Base-by-base conservation (phyloP, 257 asterid genomes). In the Penstemon newberryi region DNA sequence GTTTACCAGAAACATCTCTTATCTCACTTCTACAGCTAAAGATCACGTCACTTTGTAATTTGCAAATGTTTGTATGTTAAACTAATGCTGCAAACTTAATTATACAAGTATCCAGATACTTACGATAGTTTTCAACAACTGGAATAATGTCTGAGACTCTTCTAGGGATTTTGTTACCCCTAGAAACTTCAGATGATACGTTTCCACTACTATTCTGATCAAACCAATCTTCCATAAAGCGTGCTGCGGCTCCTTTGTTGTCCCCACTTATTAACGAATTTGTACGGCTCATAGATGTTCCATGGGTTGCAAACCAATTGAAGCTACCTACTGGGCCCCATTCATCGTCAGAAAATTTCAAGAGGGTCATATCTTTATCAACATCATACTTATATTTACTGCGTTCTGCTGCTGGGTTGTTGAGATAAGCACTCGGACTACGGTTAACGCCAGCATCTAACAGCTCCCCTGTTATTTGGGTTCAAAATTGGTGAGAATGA, bases 281-380 rank as follows among this genome's bases (percentile, higher is more conserved):
- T 65, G 95, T 87, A 63, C 96, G 96, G 80, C 99, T 82, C 99
- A 94, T 94, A 56, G 99, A 94, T 51, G 99, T 94, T 69, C 99
- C 99, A 68, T 94, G 99, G 63, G 99, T 94, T 46, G 99, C 93
- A 83, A 94, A 94, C 99, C 99, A 94, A 75, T 87, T 94, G 83
- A 91, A 94, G 84, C 97, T 89, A 69, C 99, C 99, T n/a, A 94
- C 87, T 57, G 99, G 91, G 13, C 99, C 99, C 97, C 96, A 91
- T 69, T 89, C 91, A 73, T 89, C 87, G 65, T 89, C 97, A 25
- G 79, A 87, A 75, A 91, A 94, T 86, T 91, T 94, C 82, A 94
- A 63, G 57, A 94, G 93, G 67, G 96, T 89, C 99, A 94, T 91
- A 62, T 89, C 95, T 63, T 87, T 91, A 77, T 94, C 99, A 63